These are phyloP conservation scores for Sporothrix brasiliensis DNA, from an alignment of 2,329 filamentous ascomycete genomes.

Conservation along the genomic window DNA sequence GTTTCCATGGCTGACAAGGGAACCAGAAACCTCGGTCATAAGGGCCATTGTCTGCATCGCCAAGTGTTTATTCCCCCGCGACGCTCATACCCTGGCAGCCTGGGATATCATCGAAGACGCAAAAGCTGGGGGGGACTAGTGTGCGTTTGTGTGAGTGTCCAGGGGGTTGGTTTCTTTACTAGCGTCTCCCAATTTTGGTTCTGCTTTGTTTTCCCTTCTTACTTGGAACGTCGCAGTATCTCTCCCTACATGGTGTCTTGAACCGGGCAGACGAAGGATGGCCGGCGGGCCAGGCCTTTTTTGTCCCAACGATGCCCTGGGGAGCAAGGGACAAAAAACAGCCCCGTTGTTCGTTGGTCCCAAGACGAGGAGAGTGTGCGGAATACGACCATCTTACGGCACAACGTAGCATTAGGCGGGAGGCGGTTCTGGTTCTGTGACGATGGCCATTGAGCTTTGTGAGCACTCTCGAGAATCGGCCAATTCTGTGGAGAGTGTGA, in stretches of 20 bases:
- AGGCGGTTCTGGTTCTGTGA: neutral
- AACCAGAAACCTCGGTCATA: constrained; percentile 3
- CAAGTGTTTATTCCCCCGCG: constrained; percentile 6
- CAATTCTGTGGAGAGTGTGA: neutral
- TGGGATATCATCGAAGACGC: neutral
- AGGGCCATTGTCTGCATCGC: neutral
- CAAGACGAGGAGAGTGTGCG: neutral
- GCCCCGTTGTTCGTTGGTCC: neutral
- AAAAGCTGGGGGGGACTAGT: neutral
- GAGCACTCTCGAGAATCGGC: neutral
- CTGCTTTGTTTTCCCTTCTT: neutral
- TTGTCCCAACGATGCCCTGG: constrained; percentile 4
- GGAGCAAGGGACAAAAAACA: neutral
- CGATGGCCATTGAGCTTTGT: neutral
- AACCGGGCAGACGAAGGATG: constrained; percentile 22
- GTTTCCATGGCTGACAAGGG: neutral
- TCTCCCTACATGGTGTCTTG: neutral
- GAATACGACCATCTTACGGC: neutral
- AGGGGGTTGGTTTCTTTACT: constrained; percentile 6
- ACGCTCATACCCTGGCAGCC: neutral
- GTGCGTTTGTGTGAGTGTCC: neutral
- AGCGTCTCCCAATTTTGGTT: neutral
- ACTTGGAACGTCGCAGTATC: neutral
- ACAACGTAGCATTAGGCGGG: neutral
- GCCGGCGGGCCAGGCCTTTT: constrained; percentile 17